A percentile compares a stretch with the other conserved stretches of the same genome.
These are phyloP conservation scores for Pachysandra terminalis DNA, from an alignment of 164 flowering plant species.

Conservation along the genomic window DNA sequence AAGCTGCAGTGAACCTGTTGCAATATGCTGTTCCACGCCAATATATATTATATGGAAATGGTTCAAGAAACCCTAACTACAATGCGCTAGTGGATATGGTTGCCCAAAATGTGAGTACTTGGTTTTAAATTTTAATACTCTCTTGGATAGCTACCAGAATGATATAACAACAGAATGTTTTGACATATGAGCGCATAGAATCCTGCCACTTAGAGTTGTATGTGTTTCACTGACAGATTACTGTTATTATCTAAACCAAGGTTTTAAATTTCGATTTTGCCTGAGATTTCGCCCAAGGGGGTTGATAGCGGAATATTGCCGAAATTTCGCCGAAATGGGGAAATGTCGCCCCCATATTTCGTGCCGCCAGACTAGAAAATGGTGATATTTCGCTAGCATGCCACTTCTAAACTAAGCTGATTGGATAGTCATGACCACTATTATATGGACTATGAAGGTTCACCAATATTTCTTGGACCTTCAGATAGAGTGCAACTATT, in stretches of 20 bases:
- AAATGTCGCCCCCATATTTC: too few relatives aligned
- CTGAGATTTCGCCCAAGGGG: too few relatives aligned
- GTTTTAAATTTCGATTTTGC: too few relatives aligned
- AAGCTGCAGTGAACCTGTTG: slow-evolving; percentile 67
- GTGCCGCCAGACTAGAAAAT: too few relatives aligned
- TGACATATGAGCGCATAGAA: too few relatives aligned
- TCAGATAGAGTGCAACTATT: background rate
- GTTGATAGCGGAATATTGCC: too few relatives aligned
- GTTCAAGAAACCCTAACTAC: slow-evolving; percentile 56
- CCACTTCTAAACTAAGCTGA: background rate
- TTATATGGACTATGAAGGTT: background rate
- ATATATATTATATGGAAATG: slow-evolving; percentile 65
- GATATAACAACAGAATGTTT: background rate
- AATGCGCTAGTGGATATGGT: slow-evolving; percentile 52
- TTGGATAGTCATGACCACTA: background rate
- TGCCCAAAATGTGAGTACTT: slow-evolving; percentile 55
- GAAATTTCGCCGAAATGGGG: too few relatives aligned
- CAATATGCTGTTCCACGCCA: slow-evolving; percentile 75
- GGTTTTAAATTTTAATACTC: background rate
- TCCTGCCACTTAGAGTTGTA: too few relatives aligned
- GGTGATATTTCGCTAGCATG: too few relatives aligned
- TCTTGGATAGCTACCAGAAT: background rate
- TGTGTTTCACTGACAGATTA: too few relatives aligned
- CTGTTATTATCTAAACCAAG: background rate
- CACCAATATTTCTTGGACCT: background rate